phyloP scores from a whole-genome alignment of 768 basidiomycete genomes.

The Boletus sp. region DNA sequence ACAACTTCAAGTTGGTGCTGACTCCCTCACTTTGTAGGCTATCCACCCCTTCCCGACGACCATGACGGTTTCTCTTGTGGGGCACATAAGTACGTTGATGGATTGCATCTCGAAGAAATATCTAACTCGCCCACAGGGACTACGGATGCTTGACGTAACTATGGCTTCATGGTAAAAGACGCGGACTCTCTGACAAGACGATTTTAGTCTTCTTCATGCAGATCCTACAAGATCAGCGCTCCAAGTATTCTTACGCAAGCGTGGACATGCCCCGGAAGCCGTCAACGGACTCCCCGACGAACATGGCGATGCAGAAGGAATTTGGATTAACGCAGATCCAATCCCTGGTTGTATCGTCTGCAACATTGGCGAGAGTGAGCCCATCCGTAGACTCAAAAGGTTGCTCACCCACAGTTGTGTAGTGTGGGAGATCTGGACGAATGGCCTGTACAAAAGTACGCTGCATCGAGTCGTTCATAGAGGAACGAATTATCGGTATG shows the following conservation, averaged over 20 bases:
- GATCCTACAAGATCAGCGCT: conserved; percentile 79
- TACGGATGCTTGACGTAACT: conserved; percentile 87
- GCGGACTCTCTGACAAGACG: conserved; percentile 5
- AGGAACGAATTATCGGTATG: conserved; percentile 62
- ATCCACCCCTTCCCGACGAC: conserved; percentile 79
- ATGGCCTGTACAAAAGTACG: conserved; percentile 83
- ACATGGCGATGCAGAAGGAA: conserved; percentile 54
- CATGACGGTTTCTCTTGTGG: conserved; percentile 88
- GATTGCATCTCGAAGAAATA: background rate
- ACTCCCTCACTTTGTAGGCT: conserved; percentile 47
- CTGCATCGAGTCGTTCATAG: conserved; percentile 86
- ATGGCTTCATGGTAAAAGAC: background rate
- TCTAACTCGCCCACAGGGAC: conserved; percentile 49
- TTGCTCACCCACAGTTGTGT: conserved; percentile 1
- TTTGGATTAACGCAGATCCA: conserved; percentile 86
- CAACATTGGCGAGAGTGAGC: conserved; percentile 88
- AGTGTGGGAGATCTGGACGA: conserved; percentile 95
- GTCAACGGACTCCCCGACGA: conserved; percentile 45
- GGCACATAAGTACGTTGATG: conserved; percentile 67
- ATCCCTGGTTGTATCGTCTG: conserved; percentile 82
- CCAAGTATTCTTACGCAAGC: conserved; percentile 68
- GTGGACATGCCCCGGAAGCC: conserved; percentile 32
- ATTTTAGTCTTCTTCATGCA: conserved; percentile 75
- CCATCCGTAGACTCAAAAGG: background rate
- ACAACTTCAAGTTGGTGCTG: background rate